Conservation (phyloP, 2,329 filamentous ascomycete species). For the Trichoderma polysporum region DNA sequence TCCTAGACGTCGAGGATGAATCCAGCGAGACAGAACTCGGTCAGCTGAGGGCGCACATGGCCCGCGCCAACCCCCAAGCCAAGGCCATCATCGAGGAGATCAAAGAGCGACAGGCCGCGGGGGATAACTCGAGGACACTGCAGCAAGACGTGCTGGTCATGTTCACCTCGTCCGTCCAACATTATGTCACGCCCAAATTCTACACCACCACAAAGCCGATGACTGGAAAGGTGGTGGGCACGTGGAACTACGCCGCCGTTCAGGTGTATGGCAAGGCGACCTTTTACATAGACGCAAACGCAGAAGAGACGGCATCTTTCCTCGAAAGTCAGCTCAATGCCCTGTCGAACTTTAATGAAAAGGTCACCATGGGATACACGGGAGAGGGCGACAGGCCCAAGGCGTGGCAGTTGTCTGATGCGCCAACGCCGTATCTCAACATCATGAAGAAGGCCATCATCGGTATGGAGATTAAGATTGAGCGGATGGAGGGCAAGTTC, state of each 20-base stretch:
- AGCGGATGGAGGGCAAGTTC: constrained; percentile 58
- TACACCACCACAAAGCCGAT: constrained; percentile 64
- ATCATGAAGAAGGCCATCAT: constrained; percentile 59
- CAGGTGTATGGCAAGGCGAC: constrained; percentile 61
- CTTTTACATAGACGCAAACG: constrained; percentile 52
- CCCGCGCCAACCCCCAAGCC: constrained; percentile 61
- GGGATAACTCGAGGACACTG: constrained; percentile 26
- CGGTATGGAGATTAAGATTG: constrained; percentile 59
- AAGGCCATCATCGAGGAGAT: constrained; percentile 58
- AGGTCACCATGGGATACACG: constrained; percentile 55
- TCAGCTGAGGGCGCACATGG: constrained; percentile 60
- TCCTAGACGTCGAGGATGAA: constrained; percentile 52
- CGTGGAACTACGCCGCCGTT: constrained; percentile 68
- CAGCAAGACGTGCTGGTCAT: constrained; percentile 60
- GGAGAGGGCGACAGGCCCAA: constrained; percentile 28
- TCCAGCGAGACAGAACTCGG: constrained; percentile 41
- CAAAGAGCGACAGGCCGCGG: background rate
- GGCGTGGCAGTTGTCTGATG: constrained; percentile 59
- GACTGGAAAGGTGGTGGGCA: constrained; percentile 66
- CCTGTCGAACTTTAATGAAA: constrained; percentile 52
- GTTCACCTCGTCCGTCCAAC: constrained; percentile 58
- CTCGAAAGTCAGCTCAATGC: constrained; percentile 53
- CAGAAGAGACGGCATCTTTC: constrained; percentile 46
- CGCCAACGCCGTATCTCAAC: constrained; percentile 55
- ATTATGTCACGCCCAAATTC: constrained; percentile 69